Percentiles rank a stretch among this genome's conserved stretches.
Evolutionary conservation across 2,329 filamentous ascomycete genomes (phyloP).

Genomic region (Microdochium nivale): DNA sequence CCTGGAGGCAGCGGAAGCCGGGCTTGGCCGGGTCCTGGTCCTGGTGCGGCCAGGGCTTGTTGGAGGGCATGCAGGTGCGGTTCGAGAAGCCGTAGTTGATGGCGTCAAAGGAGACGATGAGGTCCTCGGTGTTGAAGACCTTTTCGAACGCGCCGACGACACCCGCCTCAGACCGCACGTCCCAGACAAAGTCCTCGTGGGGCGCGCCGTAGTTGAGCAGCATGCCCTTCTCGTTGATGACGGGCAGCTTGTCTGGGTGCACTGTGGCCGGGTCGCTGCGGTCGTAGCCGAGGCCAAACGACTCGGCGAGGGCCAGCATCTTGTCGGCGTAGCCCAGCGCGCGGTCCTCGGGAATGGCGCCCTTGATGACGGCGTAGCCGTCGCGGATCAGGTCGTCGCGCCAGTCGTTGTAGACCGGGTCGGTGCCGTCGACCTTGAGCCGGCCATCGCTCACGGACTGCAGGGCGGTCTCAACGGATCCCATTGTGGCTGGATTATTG

Average conservation of each 20-base stretch:
- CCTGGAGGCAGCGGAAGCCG: constrained; percentile 42
- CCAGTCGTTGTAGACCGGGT: constrained; percentile 11
- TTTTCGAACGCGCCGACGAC: constrained; percentile 35
- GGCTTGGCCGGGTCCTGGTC: constrained; percentile 32
- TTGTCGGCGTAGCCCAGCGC: constrained; percentile 9
- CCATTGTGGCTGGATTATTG: not conserved
- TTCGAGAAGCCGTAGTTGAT: constrained; percentile 33
- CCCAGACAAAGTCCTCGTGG: constrained; percentile 41
- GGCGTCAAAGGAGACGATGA: constrained; percentile 40
- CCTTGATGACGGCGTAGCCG: constrained; percentile 17
- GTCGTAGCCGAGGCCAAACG: constrained; percentile 6
- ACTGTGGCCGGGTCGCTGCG: constrained; percentile 22
- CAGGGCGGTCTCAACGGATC: not conserved
- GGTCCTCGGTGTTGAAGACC: constrained; percentile 33
- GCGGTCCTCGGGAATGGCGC: constrained; percentile 9
- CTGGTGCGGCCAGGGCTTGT: constrained; percentile 35
- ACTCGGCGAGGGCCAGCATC: constrained; percentile 6
- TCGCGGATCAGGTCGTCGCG: constrained; percentile 15
- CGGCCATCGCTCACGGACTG: not conserved
- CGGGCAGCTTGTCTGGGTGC: constrained; percentile 19
- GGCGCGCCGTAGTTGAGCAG: constrained; percentile 33
- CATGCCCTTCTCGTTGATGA: constrained; percentile 40
- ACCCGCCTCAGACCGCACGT: constrained; percentile 35
- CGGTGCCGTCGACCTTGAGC: not conserved
- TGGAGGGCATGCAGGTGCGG: constrained; percentile 19